A percentile compares a stretch with the other conserved stretches of the same genome.
These are phyloP conservation scores for Pythium insidiosum DNA, from an alignment of 352 stramenopile genomes.

Conservation along the genomic window DNA sequence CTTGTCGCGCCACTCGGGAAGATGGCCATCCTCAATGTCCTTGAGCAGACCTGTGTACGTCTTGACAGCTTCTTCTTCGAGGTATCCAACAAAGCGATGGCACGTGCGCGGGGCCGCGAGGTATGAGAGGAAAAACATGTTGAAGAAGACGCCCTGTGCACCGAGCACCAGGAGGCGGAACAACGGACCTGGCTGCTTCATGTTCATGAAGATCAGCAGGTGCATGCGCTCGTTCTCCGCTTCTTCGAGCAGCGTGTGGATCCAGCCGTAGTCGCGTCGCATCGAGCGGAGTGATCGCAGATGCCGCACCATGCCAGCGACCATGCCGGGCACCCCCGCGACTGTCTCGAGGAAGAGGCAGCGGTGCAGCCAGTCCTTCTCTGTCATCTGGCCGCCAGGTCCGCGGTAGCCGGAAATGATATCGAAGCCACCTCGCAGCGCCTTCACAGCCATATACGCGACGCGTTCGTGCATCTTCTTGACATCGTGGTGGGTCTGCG, in stretches of 20 bases:
- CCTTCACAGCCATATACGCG: conserved; percentile 27
- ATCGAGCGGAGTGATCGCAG: too few species aligned
- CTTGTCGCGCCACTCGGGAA: conserved; percentile 63
- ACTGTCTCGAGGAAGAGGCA: conserved; percentile 72
- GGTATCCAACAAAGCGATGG: too few species aligned
- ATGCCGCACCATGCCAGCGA: too few species aligned
- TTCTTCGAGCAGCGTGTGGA: too few species aligned
- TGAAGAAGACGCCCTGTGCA: too few species aligned
- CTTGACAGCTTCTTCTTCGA: conserved; percentile 89
- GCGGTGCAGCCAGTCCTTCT: conserved; percentile 53
- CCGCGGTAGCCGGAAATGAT: conserved; percentile 37
- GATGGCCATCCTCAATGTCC: conserved; percentile 80
- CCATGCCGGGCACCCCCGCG: too few species aligned
- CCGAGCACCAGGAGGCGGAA: conserved; percentile 72
- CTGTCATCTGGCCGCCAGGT: conserved; percentile 40
- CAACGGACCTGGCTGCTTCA: conserved; percentile 73
- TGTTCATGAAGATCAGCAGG: conserved; percentile 83
- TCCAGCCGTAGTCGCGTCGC: too few species aligned
- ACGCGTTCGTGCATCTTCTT: conserved; percentile 29
- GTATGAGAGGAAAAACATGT: conserved; percentile 79
- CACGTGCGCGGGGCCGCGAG: conserved; percentile 80
- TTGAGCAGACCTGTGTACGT: conserved; percentile 90
- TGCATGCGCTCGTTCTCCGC: too few species aligned
- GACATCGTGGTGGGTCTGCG: conserved; percentile 24
- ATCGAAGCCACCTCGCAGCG: conserved; percentile 38